These are phyloP conservation scores for Alternaria sp. DNA, from an alignment of 2,329 filamentous ascomycete genomes.

Conservation along the genomic window DNA sequence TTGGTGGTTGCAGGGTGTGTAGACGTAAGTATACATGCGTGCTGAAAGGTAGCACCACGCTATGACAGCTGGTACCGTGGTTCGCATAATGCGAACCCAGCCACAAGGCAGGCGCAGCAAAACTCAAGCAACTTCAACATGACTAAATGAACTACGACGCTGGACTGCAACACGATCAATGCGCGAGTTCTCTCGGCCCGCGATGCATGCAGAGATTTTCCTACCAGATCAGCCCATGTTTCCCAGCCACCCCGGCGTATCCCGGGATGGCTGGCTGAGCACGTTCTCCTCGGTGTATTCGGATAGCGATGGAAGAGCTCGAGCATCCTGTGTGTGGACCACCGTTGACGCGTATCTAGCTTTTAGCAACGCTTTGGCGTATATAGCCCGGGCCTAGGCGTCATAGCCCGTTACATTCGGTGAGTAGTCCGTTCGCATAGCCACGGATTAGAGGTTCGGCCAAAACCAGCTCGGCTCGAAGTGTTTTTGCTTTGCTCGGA, in stretches of 20 bases:
- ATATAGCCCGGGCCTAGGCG: constrained; percentile 10
- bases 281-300: constrained; percentile 22
- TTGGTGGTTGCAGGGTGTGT: constrained; percentile 1
- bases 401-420: constrained; percentile 21
- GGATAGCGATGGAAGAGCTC: constrained; percentile 15
- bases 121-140: constrained; percentile 1
- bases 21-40: constrained; percentile 2
- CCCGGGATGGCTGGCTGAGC: constrained; percentile 20
- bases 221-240: constrained; percentile 17
- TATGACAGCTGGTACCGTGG: constrained; percentile 12
- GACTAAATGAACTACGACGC: constrained; percentile 5
- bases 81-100: constrained; percentile 15
- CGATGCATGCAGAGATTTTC: constrained; percentile 33
- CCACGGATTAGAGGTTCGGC: constrained; percentile 1
- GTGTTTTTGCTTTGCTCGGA: constrained; percentile 6
- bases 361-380: constrained; percentile 9
- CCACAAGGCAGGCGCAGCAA: constrained; percentile 6
- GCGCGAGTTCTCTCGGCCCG: constrained; percentile 27
- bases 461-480: constrained; percentile 17
- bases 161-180: constrained; percentile 13
- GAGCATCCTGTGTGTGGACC: constrained; percentile 17
- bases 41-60: constrained; percentile 1
- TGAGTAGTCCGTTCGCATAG: constrained; percentile 18
- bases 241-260: constrained; percentile 17
- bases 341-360: constrained; percentile 22